These are phyloP conservation scores for Candida ortonii DNA, from an alignment of 805 yeast species.

Conservation along the genomic window DNA sequence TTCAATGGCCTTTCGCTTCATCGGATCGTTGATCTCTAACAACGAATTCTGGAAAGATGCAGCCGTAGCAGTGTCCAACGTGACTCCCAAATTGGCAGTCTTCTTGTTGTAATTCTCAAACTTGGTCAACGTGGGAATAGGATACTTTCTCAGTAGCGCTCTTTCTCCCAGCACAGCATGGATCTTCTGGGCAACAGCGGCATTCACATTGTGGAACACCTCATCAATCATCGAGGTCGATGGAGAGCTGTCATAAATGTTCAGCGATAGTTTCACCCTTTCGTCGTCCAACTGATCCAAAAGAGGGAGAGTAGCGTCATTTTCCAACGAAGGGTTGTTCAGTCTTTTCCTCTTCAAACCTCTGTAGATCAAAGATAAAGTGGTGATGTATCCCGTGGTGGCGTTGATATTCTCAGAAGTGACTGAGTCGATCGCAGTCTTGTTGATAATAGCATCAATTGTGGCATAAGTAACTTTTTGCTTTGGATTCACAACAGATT, in stretches of 20 bases:
- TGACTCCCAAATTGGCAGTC: constrained; percentile 61
- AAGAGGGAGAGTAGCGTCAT: constrained; percentile 55
- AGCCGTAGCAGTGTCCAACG: constrained; percentile 71
- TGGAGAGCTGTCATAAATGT: constrained; percentile 61
- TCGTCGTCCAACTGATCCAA: constrained; percentile 86
- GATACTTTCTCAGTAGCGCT: constrained; percentile 84
- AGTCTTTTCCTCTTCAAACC: constrained; percentile 70
- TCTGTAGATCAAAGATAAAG: constrained; percentile 60
- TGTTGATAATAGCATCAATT: constrained; percentile 49
- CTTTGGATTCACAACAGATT: constrained; percentile 64
- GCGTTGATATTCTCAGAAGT: constrained; percentile 46
- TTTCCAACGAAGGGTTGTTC: constrained; percentile 45
- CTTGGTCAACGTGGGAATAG: constrained; percentile 77
- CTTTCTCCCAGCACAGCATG: constrained; percentile 74
- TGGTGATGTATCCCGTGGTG: constrained; percentile 56
- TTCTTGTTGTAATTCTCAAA: constrained; percentile 75
- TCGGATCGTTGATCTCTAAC: constrained; percentile 56
- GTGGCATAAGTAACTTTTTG: constrained; percentile 51
- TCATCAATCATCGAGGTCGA: constrained; percentile 67
- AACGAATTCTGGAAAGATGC: constrained; percentile 72
- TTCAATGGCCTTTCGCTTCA: constrained; percentile 70
- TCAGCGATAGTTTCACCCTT: constrained; percentile 65
- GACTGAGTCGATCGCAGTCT: constrained; percentile 16
- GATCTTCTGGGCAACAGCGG: constrained; percentile 77
- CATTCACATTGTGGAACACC: constrained; percentile 74